Base-by-base conservation (phyloP, 2,329 filamentous ascomycete genomes). In the Sclerotinia nivalis region DNA sequence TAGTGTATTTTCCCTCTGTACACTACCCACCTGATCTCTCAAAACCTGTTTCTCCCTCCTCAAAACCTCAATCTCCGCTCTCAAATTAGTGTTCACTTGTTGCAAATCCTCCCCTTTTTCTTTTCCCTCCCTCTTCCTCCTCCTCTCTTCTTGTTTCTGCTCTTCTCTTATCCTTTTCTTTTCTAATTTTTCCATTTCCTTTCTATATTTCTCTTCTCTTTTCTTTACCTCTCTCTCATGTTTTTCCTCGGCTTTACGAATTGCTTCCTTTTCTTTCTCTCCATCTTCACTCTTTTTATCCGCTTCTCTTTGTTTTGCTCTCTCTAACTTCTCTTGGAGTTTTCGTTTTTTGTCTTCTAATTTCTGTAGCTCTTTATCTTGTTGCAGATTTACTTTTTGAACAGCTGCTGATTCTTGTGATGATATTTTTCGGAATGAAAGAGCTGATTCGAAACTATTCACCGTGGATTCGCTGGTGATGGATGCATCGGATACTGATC, bases 361-460 rank as follows among this genome's bases (percentile, higher is more conserved):
- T 76, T 89, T 91, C 70, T 83, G 81, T 4, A 93, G 83, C 74
- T 92, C 88, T 75, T 88, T 90, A 40, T 91, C 88, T 71, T 87
- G 82, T 28, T 81, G 80, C 15, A 80, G 74, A 1, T 74, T 70
- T 2, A 73, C 76, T 60, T 68, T 78, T 52, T 73, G 77, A 70
- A 72, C 60, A 7, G 75, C 60, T 31, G 70, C 77, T 3, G 83
- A 82, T 2, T 83, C 82, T 47, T 37, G 34, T 82, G 80, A 1
- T 82, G 84, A 40, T 20, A 77, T 74, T 25, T 71, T 72, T 72
- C 75, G 13, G 73, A 72, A 49, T 74, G 78, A 67, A 66, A 76
- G 58, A 69, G 84, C 85, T 0, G 84, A 87, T 5, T 83, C 81
- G 71, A 87, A 85, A 74, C 82, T 86, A 67, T 79, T 80, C 1